These are phyloP conservation scores for Phytophthora kernoviae DNA, from an alignment of 352 stramenopile species.

Conservation along the genomic window DNA sequence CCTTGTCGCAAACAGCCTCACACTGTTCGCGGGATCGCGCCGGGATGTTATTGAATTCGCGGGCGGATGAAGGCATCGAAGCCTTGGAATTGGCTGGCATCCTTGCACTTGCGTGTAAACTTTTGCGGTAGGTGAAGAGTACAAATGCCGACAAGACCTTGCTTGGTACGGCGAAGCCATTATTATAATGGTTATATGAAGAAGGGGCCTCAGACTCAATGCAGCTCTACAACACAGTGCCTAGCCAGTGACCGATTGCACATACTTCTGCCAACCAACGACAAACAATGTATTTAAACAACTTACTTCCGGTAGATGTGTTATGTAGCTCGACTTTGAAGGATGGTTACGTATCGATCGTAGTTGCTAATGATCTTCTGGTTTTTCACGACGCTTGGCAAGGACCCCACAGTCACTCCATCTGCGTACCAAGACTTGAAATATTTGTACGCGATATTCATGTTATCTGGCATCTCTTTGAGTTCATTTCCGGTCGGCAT, in stretches of 20 bases:
- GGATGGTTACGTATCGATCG: no score
- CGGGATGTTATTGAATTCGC: conserved; percentile 82
- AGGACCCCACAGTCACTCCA: not conserved
- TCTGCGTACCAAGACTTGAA: not conserved
- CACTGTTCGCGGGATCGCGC: conserved; percentile 69
- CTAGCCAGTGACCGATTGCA: no score
- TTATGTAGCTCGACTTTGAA: no score
- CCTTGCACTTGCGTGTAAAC: not conserved
- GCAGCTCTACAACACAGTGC: no score
- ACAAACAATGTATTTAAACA: no score
- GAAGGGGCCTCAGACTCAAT: no score
- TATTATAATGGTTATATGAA: no score
- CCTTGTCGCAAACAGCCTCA: conserved; percentile 76
- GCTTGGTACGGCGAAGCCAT: no score
- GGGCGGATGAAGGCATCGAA: conserved; percentile 2
- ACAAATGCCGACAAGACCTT: conserved; percentile 1
- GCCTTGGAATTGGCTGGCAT: conserved; percentile 24
- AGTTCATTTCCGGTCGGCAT: not conserved
- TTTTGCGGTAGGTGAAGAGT: conserved; percentile 4
- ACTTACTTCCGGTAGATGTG: no score
- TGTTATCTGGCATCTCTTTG: not conserved
- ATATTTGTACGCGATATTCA: not conserved
- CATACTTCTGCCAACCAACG: no score
- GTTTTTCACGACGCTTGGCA: not conserved
- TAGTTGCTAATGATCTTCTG: not conserved